phyloP scores from a whole-genome alignment of 2,329 filamentous ascomycete genomes.

The Epichloe sp. region DNA sequence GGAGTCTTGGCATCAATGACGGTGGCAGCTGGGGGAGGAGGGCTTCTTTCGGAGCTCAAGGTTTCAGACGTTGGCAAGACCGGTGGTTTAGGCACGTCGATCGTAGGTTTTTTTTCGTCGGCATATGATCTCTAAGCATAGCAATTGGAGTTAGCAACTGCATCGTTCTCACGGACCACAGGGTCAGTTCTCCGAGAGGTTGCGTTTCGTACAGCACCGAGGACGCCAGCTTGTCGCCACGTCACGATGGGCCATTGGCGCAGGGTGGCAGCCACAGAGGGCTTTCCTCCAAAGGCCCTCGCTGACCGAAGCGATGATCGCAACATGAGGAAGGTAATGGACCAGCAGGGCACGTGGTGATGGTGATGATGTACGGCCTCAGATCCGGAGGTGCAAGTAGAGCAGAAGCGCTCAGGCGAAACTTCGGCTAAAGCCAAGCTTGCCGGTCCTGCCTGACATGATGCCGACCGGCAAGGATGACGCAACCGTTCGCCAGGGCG shows the following conservation, averaged over 20 bases:
- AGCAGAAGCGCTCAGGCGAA: conserved; percentile 32
- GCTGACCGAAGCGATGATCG: conserved; percentile 55
- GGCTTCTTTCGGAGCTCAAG: conserved; percentile 32
- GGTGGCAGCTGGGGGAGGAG: conserved; percentile 25
- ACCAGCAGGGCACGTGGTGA: conserved; percentile 23
- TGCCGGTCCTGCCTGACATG: background rate
- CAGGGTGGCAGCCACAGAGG: conserved; percentile 36
- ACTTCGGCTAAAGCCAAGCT: conserved; percentile 26
- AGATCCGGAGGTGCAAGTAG: conserved; percentile 13
- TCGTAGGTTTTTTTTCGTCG: conserved; percentile 38
- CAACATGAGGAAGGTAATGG: conserved; percentile 49
- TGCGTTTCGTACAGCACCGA: conserved; percentile 17
- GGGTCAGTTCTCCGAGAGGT: background rate
- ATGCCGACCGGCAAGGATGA: conserved; percentile 22
- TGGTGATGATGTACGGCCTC: conserved; percentile 15
- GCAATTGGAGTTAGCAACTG: background rate
- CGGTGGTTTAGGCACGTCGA: conserved; percentile 33
- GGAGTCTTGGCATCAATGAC: conserved; percentile 12
- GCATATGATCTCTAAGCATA: conserved; percentile 40
- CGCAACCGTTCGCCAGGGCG: conserved; percentile 10
- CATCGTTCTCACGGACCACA: background rate
- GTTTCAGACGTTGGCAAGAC: conserved; percentile 43
- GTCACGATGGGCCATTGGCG: conserved; percentile 43
- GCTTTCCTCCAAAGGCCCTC: conserved; percentile 43
- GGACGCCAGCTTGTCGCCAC: conserved; percentile 19